Percentiles rank a stretch among this genome's conserved stretches.
phyloP scores from a whole-genome alignment of 331 rosid genomes.

The Saraca asoca region DNA sequence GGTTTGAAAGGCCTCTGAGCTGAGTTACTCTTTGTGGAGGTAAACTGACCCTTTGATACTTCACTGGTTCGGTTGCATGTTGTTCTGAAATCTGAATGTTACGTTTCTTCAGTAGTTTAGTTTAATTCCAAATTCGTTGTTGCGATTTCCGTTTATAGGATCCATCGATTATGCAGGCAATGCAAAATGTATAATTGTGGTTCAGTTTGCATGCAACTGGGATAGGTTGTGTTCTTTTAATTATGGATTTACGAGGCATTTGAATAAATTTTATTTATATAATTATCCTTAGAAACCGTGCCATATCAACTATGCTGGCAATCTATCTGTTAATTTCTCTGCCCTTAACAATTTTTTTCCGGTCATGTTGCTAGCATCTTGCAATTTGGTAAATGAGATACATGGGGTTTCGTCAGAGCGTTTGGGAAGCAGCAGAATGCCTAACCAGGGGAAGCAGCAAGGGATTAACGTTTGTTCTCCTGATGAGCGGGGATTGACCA shows the following conservation, averaged over 20 bases:
- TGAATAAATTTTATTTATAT: neutral
- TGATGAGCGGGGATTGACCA: constrained; percentile 39
- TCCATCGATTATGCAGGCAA: neutral
- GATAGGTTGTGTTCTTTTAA: neutral
- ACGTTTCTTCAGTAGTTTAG: neutral
- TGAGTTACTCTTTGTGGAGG: neutral
- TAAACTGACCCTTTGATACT: neutral
- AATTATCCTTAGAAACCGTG: neutral
- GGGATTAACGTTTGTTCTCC: constrained; percentile 29
- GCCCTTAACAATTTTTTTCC: constrained; percentile 6
- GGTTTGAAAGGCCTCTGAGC: neutral
- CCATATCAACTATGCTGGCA: neutral
- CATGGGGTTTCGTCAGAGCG: constrained; percentile 37
- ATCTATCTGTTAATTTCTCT: neutral
- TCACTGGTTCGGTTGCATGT: neutral
- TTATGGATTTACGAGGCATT: neutral
- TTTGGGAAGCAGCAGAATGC: constrained; percentile 38
- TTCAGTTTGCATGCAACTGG: constrained; percentile 6
- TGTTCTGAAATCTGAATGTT: constrained; percentile 1
- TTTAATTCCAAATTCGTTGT: neutral
- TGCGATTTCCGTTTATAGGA: neutral
- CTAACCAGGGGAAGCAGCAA: constrained; percentile 41
- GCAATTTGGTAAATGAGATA: constrained; percentile 46
- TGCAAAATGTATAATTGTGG: constrained; percentile 8
- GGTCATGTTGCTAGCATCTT: constrained; percentile 27